Percentiles rank a stretch among this genome's conserved stretches.
Evolutionary conservation across 1,284 basidiomycete species (phyloP).

Genomic region (Cutaneotrichosporon spelunceum): DNA sequence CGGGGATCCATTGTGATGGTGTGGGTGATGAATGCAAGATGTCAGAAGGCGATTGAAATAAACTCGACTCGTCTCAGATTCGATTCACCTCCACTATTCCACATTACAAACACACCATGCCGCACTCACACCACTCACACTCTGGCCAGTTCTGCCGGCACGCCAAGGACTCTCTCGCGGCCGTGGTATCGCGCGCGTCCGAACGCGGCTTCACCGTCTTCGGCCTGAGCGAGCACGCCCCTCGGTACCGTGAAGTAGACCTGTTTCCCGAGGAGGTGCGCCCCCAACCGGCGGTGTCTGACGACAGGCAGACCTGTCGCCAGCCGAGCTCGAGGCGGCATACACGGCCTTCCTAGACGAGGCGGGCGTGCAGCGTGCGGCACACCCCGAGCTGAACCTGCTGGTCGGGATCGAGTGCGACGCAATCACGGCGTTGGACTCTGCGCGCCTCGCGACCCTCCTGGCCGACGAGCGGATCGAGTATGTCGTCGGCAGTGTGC

Average conservation of each 20-base stretch:
- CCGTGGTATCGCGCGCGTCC: conserved; percentile 76
- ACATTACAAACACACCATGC: conserved; percentile 60
- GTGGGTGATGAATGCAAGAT: no score
- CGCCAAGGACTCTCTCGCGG: conserved; percentile 69
- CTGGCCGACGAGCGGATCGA: conserved; percentile 64
- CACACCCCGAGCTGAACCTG: conserved; percentile 50
- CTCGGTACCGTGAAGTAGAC: conserved; percentile 73
- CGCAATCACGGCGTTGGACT: conserved; percentile 68
- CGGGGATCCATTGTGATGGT: conserved; percentile 8
- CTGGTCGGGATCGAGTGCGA: conserved; percentile 94
- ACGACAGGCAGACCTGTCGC: conserved; percentile 44
- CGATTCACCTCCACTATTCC: not conserved
- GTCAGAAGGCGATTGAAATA: no score
- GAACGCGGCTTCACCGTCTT: conserved; percentile 73
- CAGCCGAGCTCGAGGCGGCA: conserved; percentile 31
- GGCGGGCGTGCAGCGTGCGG: conserved; percentile 59
- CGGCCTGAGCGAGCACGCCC: conserved; percentile 91
- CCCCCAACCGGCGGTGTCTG: not conserved
- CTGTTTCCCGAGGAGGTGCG: conserved; percentile 93
- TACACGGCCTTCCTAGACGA: conserved; percentile 54
- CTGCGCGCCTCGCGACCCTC: conserved; percentile 54
- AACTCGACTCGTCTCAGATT: no score
- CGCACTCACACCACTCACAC: conserved; percentile 88
- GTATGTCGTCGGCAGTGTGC: conserved; percentile 89
- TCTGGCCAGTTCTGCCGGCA: conserved; percentile 97